These are phyloP conservation scores for Jamesozyma piceae DNA, from an alignment of 805 yeast genomes.

Conservation along the genomic window DNA sequence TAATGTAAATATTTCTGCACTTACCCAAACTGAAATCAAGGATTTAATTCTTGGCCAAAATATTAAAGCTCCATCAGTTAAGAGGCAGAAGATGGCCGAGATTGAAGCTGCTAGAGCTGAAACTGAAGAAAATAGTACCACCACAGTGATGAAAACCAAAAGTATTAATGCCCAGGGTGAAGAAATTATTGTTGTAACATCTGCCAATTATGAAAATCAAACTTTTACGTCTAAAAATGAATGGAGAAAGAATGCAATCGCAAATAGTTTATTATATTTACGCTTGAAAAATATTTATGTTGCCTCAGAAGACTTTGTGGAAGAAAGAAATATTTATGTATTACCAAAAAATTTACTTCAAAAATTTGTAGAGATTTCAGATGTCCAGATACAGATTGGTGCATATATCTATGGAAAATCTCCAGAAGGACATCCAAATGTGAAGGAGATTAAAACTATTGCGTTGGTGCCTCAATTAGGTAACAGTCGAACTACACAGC, in stretches of 20 bases:
- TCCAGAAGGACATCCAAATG: conserved; percentile 58
- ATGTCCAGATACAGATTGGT: conserved; percentile 71
- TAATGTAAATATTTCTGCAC: conserved; percentile 73
- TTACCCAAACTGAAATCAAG: conserved; percentile 88
- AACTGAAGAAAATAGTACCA: conserved; percentile 36
- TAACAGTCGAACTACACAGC: conserved; percentile 50
- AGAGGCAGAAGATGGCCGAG: conserved; percentile 76
- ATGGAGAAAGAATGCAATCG: conserved; percentile 84
- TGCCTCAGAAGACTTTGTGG: conserved; percentile 55
- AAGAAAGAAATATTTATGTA: conserved; percentile 54
- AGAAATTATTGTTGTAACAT: conserved; percentile 87
- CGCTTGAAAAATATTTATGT: conserved; percentile 70
- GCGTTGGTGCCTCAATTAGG: conserved; percentile 88
- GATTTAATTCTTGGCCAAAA: conserved; percentile 93
- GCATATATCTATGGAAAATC: conserved; percentile 75
- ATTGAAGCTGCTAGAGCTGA: conserved; percentile 43
- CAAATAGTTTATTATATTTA: conserved; percentile 61
- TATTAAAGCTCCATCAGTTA: conserved; percentile 78
- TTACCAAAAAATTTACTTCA: conserved; percentile 74
- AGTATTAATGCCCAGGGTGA: conserved; percentile 93
- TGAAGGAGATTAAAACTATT: conserved; percentile 69
- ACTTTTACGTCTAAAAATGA: conserved; percentile 75
- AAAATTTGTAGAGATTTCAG: conserved; percentile 72
- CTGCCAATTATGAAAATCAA: conserved; percentile 79
- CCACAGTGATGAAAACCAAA: conserved; percentile 70